Percentiles rank a stretch among this genome's conserved stretches.
Evolutionary conservation across 768 basidiomycete genomes (phyloP).

Genomic region (Paxillus ammoniavirescens): DNA sequence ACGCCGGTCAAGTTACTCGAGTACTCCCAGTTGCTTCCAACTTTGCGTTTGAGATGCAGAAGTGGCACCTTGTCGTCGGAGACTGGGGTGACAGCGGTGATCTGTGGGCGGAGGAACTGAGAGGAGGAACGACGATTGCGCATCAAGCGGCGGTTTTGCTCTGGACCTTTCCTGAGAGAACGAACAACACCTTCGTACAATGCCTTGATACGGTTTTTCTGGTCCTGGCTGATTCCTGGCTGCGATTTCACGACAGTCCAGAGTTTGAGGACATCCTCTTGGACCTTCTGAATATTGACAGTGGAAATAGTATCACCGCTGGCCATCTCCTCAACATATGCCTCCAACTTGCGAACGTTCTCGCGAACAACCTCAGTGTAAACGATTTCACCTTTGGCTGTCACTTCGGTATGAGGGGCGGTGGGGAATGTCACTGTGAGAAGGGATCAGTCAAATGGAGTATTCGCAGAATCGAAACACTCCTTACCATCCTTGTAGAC

Average conservation of each 20-base stretch:
- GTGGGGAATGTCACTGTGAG: constrained; percentile 92
- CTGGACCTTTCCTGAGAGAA: constrained; percentile 80
- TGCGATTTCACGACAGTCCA: constrained; percentile 98
- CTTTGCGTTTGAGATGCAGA: constrained; percentile 95
- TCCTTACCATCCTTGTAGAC: constrained; percentile 90
- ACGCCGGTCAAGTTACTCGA: constrained; percentile 94
- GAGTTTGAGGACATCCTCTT: constrained; percentile 93
- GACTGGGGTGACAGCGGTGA: constrained; percentile 68
- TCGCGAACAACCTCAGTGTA: constrained; percentile 95
- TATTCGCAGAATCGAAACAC: background rate
- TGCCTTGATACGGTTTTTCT: constrained; percentile 93
- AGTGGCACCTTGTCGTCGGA: constrained; percentile 89
- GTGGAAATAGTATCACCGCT: constrained; percentile 84
- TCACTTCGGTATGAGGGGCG: constrained; percentile 93
- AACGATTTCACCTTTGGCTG: constrained; percentile 89
- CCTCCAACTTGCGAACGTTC: constrained; percentile 95
- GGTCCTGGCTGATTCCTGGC: constrained; percentile 94
- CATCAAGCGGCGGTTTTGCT: constrained; percentile 50
- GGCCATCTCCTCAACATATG: constrained; percentile 98
- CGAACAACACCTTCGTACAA: constrained; percentile 96
- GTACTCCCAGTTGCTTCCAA: constrained; percentile 94
- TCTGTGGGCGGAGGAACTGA: constrained; percentile 92
- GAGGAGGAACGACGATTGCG: constrained; percentile 90
- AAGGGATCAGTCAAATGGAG: background rate
- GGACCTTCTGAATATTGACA: constrained; percentile 96